Conservation (phyloP, 2,329 filamentous ascomycete species). For the Penicillium sp. region DNA sequence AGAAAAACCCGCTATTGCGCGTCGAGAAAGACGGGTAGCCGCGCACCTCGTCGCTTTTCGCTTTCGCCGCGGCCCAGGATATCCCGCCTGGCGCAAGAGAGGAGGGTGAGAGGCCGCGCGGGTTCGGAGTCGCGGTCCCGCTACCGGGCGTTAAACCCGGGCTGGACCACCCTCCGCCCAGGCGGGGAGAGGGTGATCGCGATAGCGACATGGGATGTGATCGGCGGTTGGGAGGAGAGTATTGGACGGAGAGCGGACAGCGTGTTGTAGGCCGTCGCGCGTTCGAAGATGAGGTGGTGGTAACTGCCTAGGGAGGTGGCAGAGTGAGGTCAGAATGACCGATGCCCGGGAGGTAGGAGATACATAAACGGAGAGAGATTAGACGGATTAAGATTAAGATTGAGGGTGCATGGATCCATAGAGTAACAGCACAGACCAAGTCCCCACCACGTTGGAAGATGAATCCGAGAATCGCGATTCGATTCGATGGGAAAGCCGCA, state of each 20-base stretch:
- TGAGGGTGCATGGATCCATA: conserved; percentile 1
- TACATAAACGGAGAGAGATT: conserved; percentile 3
- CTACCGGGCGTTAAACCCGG: conserved; percentile 74
- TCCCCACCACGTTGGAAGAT: not conserved
- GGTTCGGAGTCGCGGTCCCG: conserved; percentile 64
- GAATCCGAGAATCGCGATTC: not conserved
- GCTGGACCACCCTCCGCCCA: conserved; percentile 85
- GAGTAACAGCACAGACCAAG: conserved; percentile 5
- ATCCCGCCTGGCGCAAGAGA: conserved; percentile 45
- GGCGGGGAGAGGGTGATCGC: conserved; percentile 81
- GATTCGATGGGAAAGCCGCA: not conserved
- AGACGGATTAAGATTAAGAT: conserved; percentile 13
- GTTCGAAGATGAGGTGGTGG: not conserved
- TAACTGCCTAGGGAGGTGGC: not conserved
- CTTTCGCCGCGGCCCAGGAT: conserved; percentile 81
- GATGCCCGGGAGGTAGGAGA: conserved; percentile 8
- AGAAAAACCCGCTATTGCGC: conserved; percentile 83
- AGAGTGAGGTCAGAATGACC: conserved; percentile 18
- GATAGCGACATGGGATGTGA: conserved; percentile 76
- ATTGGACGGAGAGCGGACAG: not conserved
- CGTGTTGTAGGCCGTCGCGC: not conserved
- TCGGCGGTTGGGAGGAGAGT: conserved; percentile 37
- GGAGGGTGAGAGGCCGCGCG: conserved; percentile 38
- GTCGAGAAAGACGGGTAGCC: conserved; percentile 78
- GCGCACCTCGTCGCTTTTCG: conserved; percentile 70